A percentile compares a stretch with the other conserved stretches of the same genome.
These are phyloP conservation scores for Lepiota brunneoincarnata DNA, from an alignment of 768 basidiomycete species.

Conservation along the genomic window DNA sequence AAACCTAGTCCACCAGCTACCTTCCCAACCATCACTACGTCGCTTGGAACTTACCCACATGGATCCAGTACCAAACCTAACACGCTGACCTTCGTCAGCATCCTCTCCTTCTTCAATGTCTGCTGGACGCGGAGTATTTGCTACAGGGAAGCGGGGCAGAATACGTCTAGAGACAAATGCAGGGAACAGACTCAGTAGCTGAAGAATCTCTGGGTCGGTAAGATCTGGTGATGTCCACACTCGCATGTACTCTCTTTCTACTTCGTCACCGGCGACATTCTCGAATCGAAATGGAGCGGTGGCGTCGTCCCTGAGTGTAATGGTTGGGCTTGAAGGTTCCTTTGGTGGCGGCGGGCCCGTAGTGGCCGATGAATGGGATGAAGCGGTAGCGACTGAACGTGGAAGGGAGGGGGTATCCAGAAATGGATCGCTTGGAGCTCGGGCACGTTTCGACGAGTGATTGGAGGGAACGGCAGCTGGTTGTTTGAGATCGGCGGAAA, in stretches of 20 bases:
- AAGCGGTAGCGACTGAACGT: constrained; percentile 50
- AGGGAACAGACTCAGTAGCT: constrained; percentile 74
- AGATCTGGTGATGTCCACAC: constrained; percentile 84
- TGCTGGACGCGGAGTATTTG: constrained; percentile 30
- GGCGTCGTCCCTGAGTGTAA: constrained; percentile 35
- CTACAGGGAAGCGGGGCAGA: constrained; percentile 67
- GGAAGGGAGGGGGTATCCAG: constrained; percentile 63
- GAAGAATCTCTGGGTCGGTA: constrained; percentile 67
- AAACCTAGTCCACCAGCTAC: constrained; percentile 79
- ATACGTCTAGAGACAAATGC: constrained; percentile 66
- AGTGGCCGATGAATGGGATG: constrained; percentile 40
- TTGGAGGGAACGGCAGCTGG: constrained; percentile 32
- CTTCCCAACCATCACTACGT: constrained; percentile 66
- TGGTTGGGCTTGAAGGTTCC: constrained; percentile 38
- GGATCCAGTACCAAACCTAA: constrained; percentile 78
- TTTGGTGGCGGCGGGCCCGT: constrained; percentile 24
- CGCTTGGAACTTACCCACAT: constrained; percentile 72
- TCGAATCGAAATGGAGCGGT: constrained; percentile 25
- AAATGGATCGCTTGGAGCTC: constrained; percentile 80
- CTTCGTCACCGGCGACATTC: constrained; percentile 25
- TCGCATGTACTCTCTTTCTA: constrained; percentile 56
- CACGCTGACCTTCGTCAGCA: constrained; percentile 50
- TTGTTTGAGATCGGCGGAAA: constrained; percentile 40
- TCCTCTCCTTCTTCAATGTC: constrained; percentile 75
- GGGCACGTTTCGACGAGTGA: constrained; percentile 57